Evolutionary conservation across 2,329 filamentous ascomycete species (phyloP).

Genomic region (Myotisia sp.): DNA sequence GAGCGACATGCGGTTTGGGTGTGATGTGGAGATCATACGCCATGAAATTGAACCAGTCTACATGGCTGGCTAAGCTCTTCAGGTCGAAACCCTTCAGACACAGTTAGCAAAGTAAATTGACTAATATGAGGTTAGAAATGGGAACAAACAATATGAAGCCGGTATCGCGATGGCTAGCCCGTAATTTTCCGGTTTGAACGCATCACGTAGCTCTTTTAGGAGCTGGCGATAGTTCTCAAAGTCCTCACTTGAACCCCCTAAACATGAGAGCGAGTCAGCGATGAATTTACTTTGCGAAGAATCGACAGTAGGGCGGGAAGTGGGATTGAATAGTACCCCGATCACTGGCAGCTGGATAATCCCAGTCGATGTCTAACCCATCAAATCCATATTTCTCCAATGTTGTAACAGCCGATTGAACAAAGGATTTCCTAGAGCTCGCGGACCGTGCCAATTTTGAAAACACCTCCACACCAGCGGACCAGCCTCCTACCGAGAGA

Average conservation of each 20-base stretch:
- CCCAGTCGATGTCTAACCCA: conserved; percentile 37
- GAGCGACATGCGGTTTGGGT: conserved; percentile 8
- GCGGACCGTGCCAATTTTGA: conserved; percentile 12
- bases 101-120: conserved; percentile 5
- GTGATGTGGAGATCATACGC: conserved; percentile 6
- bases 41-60: conserved; percentile 7
- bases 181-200: conserved; percentile 8
- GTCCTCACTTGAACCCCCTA: conserved; percentile 17
- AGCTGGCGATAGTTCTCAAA: conserved; percentile 19
- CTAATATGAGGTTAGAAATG: background rate
- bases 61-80: background rate
- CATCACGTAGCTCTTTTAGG: conserved; percentile 11
- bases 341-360: conserved; percentile 26
- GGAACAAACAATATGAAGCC: background rate
- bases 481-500: conserved; percentile 31
- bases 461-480: conserved; percentile 9
- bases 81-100: conserved; percentile 3
- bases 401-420: conserved; percentile 25
- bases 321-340: conserved; percentile 19
- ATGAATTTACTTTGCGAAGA: conserved; percentile 1
- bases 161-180: conserved; percentile 13
- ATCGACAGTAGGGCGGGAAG: conserved; percentile 4
- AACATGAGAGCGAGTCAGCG: background rate
- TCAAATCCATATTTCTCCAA: conserved; percentile 31
- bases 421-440: conserved; percentile 20